Evolutionary conservation across 371 early-diverging fungal species (phyloP).

Genomic region (Mortierella sp.): DNA sequence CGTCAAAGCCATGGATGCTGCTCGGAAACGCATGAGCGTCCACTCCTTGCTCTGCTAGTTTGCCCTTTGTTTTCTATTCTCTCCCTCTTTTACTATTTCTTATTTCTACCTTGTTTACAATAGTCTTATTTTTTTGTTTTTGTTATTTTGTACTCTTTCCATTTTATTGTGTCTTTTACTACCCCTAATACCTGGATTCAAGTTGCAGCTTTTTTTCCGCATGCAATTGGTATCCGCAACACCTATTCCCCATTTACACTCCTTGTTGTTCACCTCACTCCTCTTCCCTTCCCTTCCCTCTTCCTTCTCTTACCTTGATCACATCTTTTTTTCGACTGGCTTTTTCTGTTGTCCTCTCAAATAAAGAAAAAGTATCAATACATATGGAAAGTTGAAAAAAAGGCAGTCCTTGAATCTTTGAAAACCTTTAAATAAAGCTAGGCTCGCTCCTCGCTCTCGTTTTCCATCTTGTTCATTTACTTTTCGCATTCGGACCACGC

Average conservation of each 20-base stretch:
- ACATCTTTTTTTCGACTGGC: background rate
- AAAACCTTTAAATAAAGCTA: background rate
- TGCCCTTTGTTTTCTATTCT: background rate
- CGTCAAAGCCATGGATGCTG: constrained; percentile 56
- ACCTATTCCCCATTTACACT: background rate
- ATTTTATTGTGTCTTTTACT: background rate
- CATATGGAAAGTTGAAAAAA: background rate
- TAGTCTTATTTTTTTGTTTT: background rate
- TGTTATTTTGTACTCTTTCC: background rate
- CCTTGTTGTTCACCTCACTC: background rate
- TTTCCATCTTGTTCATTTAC: background rate
- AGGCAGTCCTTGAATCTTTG: background rate
- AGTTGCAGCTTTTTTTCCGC: background rate
- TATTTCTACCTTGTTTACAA: background rate
- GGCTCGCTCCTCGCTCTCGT: background rate
- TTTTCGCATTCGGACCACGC: background rate
- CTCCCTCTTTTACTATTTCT: background rate
- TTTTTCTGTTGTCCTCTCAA: background rate
- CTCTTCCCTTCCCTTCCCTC: background rate
- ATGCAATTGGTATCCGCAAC: background rate
- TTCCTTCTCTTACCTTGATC: background rate
- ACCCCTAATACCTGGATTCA: constrained; percentile 2
- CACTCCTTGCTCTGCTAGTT: constrained; percentile 46
- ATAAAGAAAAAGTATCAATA: constrained; percentile 2
- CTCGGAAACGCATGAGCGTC: constrained; percentile 57